Evolutionary conservation across 352 stramenopile genomes (phyloP), one percentile per base, ranked within the genome.

Genomic region (Globisporangium abappressorium): DNA sequence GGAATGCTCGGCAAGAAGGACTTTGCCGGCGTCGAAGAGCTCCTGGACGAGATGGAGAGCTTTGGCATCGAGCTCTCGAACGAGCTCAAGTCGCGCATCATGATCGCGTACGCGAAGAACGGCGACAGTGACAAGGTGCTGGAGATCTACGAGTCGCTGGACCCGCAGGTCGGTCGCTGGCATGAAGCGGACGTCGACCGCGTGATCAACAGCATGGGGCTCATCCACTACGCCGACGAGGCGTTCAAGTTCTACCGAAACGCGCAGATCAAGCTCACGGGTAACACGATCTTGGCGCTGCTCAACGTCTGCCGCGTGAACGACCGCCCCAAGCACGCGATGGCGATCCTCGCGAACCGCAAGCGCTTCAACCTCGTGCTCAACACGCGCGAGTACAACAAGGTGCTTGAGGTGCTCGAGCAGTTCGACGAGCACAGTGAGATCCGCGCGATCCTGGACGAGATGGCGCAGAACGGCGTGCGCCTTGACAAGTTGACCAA

Each of bases 201-300:
- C 51, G 76, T 88, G n/a, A 73, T 90, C 33, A 75, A 64, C 26
- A 82, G 73, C 60, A 57, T 90, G 15, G 82, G 82, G 0, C 72
- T 74, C 34, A 69, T 82, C 11, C 63, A 68, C 7, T 63, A 71
- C 6, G 66, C 79, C 0, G 73, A 87, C 36, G 64, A 71, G 5
- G 80, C 82, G n/a, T 90, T 90, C 58, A 74, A 84, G n/a, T 89
- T 90, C 64, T 90, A 89, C 51, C 64, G 71, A 22, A 71, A 77
- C 54, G 75, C 82, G 9, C 64, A 76, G 46, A 79, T 78, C 5
- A 70, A 78, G n/a, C 74, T 90, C 62, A 75, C 71, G 2, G 46
- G 72, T 8, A 70, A 80, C 26, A 87, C 80, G 57, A 53, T 88
- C 22, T 67, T 84, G 65, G 75, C 76, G 51, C 64, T 90, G 30